Base-by-base conservation (phyloP, 768 basidiomycete genomes). In the Boletus vermiculosoides region DNA sequence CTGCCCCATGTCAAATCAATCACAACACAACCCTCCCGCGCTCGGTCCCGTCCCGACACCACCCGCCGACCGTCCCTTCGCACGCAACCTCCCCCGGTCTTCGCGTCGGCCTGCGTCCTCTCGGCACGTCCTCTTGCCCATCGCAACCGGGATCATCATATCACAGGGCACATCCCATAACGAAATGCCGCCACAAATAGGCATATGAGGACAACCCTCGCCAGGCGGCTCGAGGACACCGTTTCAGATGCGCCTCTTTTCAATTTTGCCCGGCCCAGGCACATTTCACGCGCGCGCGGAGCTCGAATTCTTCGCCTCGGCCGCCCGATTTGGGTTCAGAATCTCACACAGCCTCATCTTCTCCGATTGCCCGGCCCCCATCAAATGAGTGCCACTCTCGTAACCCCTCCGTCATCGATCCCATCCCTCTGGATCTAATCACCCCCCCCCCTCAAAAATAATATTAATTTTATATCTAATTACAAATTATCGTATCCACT, bases 231-330 rank as follows among this genome's bases (percentile, higher is more conserved):
- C 67, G 67, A 69, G 62, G 46, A 46, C 55, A 69, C 57, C 61
- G 68, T 69, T 71, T 69, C 68, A 69, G 70, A 63, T 67, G 37
- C 68, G 46, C 7, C 58, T 62, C 57, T 55, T 50, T 58, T 57
- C 66, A 71, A 57, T 60, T 66, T 67, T 58, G 62, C 52, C 56
- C 47, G 41, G 3, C 52, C 39, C 68, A 70, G 69, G 69, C 64
- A 70, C 66, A 6, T 34, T n/a, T 55, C 47, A n/a, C 36, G 20
- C 55, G 47, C 47, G 66, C 68, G 68, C 70, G 68, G 68, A 58
- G 52, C 15, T 47, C 46, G 34, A 67, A 61, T 59, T 30, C 60
- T 39, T 57, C 52, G 39, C 61, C 54, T 60, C 58, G 55, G 56
- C 59, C 53, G 34, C 63, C 42, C 60, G 48, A 63, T 71, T 63